Percentiles rank a stretch among this genome's conserved stretches.
Conservation (phyloP, 192 early-diverging fungal genomes). For the Coemansia sp. region DNA sequence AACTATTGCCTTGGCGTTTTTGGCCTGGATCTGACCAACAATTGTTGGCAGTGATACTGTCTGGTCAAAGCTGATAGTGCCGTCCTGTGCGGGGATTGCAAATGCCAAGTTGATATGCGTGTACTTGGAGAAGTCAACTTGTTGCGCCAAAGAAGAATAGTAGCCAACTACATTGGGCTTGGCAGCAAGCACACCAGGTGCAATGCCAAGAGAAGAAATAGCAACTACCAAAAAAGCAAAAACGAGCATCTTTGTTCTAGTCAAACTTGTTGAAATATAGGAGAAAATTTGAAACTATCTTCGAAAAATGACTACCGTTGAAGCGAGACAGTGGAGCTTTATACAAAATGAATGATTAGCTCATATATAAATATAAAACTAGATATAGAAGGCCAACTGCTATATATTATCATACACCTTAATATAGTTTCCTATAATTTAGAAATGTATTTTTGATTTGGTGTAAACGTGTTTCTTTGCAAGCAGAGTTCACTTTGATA, state of each 20-base stretch:
- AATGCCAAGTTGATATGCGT: constrained; percentile 74
- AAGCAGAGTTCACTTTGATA: too few species aligned
- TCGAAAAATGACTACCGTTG: too few species aligned
- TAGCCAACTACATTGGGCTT: constrained; percentile 37
- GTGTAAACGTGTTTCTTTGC: too few species aligned
- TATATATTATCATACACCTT: too few species aligned
- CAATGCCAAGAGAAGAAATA: not conserved
- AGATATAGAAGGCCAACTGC: too few species aligned
- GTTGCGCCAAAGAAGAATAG: constrained; percentile 36
- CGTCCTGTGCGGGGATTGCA: constrained; percentile 43
- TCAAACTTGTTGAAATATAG: not conserved
- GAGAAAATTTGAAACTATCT: too few species aligned
- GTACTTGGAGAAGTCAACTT: constrained; percentile 53
- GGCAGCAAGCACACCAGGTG: not conserved
- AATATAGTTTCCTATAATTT: too few species aligned
- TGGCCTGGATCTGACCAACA: constrained; percentile 54
- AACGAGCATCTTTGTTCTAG: not conserved
- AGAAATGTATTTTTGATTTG: too few species aligned
- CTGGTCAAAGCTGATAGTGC: constrained; percentile 42
- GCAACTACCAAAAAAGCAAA: not conserved
- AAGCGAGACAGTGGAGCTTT: too few species aligned
- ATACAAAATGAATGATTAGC: too few species aligned
- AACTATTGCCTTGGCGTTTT: constrained; percentile 59
- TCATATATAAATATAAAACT: too few species aligned
- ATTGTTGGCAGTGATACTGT: constrained; percentile 42